Evolutionary conservation across 1,139 yeast species (phyloP), one percentile per base, ranked within the genome.

Genomic region (Sugiyamaella xylanicola): DNA sequence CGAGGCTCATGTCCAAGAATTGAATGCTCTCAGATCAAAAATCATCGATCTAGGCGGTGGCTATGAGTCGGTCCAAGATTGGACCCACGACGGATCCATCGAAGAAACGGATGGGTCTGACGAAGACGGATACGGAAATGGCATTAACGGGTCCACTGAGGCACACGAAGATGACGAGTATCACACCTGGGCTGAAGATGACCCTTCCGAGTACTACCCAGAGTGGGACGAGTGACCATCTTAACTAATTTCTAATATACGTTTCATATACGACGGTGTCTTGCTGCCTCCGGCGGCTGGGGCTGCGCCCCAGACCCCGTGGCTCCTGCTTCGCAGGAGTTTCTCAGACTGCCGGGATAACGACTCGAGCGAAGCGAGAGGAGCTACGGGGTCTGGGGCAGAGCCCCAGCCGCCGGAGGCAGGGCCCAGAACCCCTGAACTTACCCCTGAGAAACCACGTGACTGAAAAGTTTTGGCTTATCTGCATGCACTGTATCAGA

Each of bases 11-110:
- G 22, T 13, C 9, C 41, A 32, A 5, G 29, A 45, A 20, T 4
- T 45, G 13, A 21, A 29, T 13, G 27, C 32, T 11, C 41, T 32
- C 32, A 45, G 17, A 13, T 16, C 16, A 7, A 29, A 17, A 15
- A 45, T 45, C 21, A 16, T n/a, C 19, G 49, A 45, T 7, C 39
- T 45, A 15, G 48, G 35, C 17, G n/a, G 17, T 32, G 41, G 19
- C n/a, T 7, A 27, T 19, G 39, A 17, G n/a, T 25, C 13, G 15
- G 25, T 25, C 27, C 21, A 20, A n/a, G 36, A 27, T 3, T 25
- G 29, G 29, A 25, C 29, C 29, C 29, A 25, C 8, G 29, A 25
- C 29, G 29, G 29, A 25, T 25, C 29, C 29, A 25, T 9, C 29
- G 29, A 25, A 25, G 29, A 25, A n/a, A n/a, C n/a, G n/a, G n/a